Conservation (phyloP, 345 rosid genomes). For the Sapria himalayana region DNA sequence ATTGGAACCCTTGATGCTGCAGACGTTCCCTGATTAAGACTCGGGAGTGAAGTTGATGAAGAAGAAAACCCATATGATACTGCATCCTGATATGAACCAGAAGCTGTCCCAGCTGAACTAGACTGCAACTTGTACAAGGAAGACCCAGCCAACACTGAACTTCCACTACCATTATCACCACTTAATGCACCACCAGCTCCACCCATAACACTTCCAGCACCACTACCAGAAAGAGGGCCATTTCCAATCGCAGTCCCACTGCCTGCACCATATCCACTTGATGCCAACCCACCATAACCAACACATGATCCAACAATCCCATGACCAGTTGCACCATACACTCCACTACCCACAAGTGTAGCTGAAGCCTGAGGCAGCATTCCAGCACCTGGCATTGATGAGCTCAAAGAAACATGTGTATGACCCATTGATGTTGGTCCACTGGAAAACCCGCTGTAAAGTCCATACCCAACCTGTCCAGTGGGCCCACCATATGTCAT, state of each 20-base stretch:
- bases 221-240: conserved; percentile 13
- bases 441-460: conserved; percentile 26
- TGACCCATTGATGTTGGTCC: conserved; percentile 27
- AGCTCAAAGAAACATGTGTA: conserved; percentile 35
- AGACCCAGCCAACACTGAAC: conserved; percentile 17
- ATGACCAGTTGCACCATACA: conserved; percentile 26
- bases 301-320: conserved; percentile 26
- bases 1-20: conserved; percentile 59
- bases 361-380: conserved; percentile 16
- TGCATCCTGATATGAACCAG: conserved; percentile 48
- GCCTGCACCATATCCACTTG: conserved; percentile 21
- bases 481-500: conserved; percentile 25
- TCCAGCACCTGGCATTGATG: conserved; percentile 16
- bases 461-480: conserved; percentile 17
- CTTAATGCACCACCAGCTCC: conserved; percentile 11
- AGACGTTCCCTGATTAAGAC: conserved; percentile 45
- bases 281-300: conserved; percentile 48
- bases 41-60: conserved; percentile 26
- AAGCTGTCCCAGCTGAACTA: conserved; percentile 30
- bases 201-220: conserved; percentile 3
- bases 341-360: conserved; percentile 16
- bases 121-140: conserved; percentile 42
- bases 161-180: conserved; percentile 13
- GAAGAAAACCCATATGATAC: conserved; percentile 40
- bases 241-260: conserved; percentile 10